Base-by-base conservation (phyloP, 1,139 yeast genomes). In the Kluyveromyces marxianus region DNA sequence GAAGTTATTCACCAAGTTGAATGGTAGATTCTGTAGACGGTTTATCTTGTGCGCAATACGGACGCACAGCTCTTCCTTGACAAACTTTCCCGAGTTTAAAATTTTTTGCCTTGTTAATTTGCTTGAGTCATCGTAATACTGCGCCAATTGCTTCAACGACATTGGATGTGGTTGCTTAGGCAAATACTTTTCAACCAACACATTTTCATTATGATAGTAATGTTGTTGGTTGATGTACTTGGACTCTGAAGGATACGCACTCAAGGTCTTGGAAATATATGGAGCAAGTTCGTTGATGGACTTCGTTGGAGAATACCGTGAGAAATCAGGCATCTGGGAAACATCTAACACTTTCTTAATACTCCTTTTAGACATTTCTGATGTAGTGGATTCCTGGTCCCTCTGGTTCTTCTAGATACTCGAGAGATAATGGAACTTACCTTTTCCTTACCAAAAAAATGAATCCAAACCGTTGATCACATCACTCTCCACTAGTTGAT, bases 31-130 rank as follows among this genome's bases (percentile, higher is more conserved):
- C 63, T 92, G 97, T 63, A 92, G 71, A 49, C 86, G 92, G 54
- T 83, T 68, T 37, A 90, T 75, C 46, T 94, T 76, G 65, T 86
- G 76, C 2, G 96, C 92, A 50, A 90, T 73, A 54, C 98, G 69
- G 28, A 85, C 81, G 2, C 96, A 92, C 35, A 92, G 69, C 62
- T 90, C 97, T 38, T 83, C 71, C 41, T 95, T 71, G 1, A 89
- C 97, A 62, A 90, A 90, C 59, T 85, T 87, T 30, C 96, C 97
- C 51, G 92, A 81, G 39, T 81, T 71, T 8, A 90, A 68, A 44
- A 92, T 74, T 67, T 90, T 89, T 39, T 83, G 87, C 50, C 77
- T 77, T n/a, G 89, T 85, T 44, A 90, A 67, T 4, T 59, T 59
- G 21, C 55, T 53, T 2, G 65, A 59, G 48, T 77, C 77, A 58